A percentile compares a stretch with the other conserved stretches of the same genome.
Evolutionary conservation across 257 asterid genomes (phyloP).

Genomic region (Solanum ahanhuiri): DNA sequence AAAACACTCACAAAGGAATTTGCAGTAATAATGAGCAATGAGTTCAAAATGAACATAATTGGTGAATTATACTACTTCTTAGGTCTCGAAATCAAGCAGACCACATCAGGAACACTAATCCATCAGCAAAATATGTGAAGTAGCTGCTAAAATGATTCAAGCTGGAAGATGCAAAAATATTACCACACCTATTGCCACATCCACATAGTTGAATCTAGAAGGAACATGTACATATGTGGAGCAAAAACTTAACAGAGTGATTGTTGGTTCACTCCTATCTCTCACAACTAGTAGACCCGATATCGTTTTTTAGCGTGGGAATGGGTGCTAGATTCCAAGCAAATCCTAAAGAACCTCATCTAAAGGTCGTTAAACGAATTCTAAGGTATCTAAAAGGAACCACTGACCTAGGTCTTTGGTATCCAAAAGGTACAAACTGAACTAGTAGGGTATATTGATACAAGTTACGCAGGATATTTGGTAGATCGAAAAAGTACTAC

Average conservation of each 20-base stretch:
- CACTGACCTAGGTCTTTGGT: not conserved
- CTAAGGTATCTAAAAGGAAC: not conserved
- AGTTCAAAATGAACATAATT: not conserved
- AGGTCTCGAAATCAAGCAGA: not conserved
- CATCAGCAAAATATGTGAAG: not conserved
- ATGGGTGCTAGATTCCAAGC: not conserved
- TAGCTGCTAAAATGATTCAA: no score
- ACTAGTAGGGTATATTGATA: not conserved
- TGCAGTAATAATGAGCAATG: not conserved
- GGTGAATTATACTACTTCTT: not conserved
- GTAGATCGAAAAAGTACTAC: not conserved
- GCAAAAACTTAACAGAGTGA: not conserved
- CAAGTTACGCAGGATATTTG: rapidly evolving
- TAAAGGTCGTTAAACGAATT: no score
- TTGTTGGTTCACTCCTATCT: not conserved
- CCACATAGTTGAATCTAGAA: no score
- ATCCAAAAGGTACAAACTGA: not conserved
- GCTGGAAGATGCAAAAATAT: not conserved
- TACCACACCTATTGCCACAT: not conserved
- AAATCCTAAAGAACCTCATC: not conserved
- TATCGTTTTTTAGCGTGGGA: not conserved
- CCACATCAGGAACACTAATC: not conserved
- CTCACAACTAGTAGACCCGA: not conserved
- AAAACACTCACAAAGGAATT: not conserved
- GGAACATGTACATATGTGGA: not conserved